Base-by-base conservation (phyloP, 1,139 yeast species). In the Suhomyces kunorum region DNA sequence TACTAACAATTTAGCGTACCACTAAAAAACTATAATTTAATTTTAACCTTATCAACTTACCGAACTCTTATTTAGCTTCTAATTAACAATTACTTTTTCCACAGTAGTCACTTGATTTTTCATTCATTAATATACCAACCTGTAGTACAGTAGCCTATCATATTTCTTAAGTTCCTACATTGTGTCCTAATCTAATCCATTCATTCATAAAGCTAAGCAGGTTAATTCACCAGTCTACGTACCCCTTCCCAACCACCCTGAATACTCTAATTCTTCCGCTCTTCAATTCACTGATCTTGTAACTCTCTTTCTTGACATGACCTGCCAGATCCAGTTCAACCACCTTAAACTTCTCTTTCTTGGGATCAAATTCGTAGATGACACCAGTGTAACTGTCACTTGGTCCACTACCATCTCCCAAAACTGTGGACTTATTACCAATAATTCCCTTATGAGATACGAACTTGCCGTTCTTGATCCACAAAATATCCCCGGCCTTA, bases 401-500 rank as follows among this genome's bases (percentile, higher is more conserved):
- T 2, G 40, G 31, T 15, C 37, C 35, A 9, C 58, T 63, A 13
- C 58, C 62, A 12, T 63, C 72, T 2, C 75, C 76, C 14, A 88
- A 61, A 1, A 63, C 62, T 34, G 64, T 44, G 2, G 65, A 48
- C 48, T 68, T 74, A 38, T 55, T 53, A 2, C 55, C 53, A 11
- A 79, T 74, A 29, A 80, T 55, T 39, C 82, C 76, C 56, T 82
- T 83, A 51, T 83, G 87, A 7, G 82, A 78, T 44, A 77, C 80
- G 63, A 90, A 89, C 46, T 76, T 76, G 8, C 89, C 96, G 44
- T 80, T 79, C 52, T 83, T 78, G 48, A 88, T 76, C 45, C 88
- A 84, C 34, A 88, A 64, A 13, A 92, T 71, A 58, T 92, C 98
- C 43, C 98, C 98, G 0, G 94, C 82, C 37, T 77, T 74, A 42